These are phyloP conservation scores for Colletotrichum simmondsii DNA, from an alignment of 2,329 filamentous ascomycete genomes.

Conservation along the genomic window DNA sequence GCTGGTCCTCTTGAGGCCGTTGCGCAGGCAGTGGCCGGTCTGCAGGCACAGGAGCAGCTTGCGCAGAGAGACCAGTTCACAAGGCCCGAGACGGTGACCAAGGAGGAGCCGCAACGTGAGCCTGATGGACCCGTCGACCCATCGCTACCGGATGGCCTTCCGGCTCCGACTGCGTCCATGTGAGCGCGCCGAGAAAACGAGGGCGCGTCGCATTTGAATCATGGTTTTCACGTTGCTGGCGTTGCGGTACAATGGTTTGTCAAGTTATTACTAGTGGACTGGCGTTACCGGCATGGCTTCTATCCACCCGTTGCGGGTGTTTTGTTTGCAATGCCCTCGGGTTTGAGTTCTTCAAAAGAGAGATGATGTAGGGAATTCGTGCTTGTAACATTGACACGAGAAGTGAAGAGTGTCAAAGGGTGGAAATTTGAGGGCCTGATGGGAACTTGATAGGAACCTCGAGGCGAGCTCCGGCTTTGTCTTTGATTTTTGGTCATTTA, in stretches of 20 bases:
- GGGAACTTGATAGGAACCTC: background rate
- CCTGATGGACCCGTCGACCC: slow-evolving; percentile 64
- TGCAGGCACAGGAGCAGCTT: slow-evolving; percentile 55
- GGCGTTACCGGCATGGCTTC: slow-evolving; percentile 31
- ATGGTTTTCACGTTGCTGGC: slow-evolving; percentile 27
- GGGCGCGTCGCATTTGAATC: slow-evolving; percentile 27
- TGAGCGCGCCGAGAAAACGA: slow-evolving; percentile 32
- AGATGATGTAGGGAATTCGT: background rate
- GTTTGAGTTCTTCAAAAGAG: slow-evolving; percentile 25
- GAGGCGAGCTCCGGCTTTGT: background rate
- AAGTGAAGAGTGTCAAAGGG: background rate
- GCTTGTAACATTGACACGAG: background rate
- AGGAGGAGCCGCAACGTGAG: slow-evolving; percentile 55
- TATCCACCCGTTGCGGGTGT: slow-evolving; percentile 3
- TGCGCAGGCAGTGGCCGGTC: slow-evolving; percentile 59
- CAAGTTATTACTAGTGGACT: slow-evolving; percentile 32
- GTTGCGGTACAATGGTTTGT: slow-evolving; percentile 34
- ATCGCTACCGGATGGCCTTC: slow-evolving; percentile 57
- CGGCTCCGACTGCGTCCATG: slow-evolving; percentile 44
- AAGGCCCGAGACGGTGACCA: slow-evolving; percentile 43
- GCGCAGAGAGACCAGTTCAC: slow-evolving; percentile 49
- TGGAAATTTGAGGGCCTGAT: background rate
- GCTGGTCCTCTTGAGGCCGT: slow-evolving; percentile 58
- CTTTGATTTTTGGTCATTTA: background rate
- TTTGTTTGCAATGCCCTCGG: slow-evolving; percentile 13